phyloP scores from a whole-genome alignment of 768 basidiomycete genomes.

The Basidioascus undulatus region DNA sequence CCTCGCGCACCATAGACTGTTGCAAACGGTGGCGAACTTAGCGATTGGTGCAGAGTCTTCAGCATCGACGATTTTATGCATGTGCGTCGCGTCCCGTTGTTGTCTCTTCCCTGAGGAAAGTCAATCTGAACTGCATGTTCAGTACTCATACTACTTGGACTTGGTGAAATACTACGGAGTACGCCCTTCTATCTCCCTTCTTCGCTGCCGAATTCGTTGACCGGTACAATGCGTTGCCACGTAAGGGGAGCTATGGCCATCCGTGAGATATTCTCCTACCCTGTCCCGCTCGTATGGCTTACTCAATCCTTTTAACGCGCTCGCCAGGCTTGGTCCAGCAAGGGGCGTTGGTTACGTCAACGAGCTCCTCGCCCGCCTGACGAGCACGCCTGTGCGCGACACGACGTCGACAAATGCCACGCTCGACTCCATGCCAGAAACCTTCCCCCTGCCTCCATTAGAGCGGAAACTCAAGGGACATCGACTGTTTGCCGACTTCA shows the following conservation, averaged over 20 bases:
- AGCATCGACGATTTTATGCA: conserved; percentile 32
- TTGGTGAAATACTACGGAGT: conserved; percentile 44
- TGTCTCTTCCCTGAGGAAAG: too few species aligned
- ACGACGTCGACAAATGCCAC: conserved; percentile 53
- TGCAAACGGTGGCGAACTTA: conserved; percentile 23
- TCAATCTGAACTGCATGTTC: too few species aligned
- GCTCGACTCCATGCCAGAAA: conserved; percentile 34
- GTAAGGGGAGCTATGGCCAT: too few species aligned
- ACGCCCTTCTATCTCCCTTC: not conserved
- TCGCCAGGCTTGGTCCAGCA: conserved; percentile 44
- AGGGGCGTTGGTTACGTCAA: conserved; percentile 71
- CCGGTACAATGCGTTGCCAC: too few species aligned
- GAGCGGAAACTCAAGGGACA: conserved; percentile 20
- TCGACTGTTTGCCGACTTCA: conserved; percentile 47
- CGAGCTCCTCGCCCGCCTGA: conserved; percentile 59
- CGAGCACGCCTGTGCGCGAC: conserved; percentile 34
- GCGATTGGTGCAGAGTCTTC: conserved; percentile 52
- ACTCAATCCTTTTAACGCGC: conserved; percentile 19
- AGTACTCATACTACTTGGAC: conserved; percentile 46
- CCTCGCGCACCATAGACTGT: conserved; percentile 26
- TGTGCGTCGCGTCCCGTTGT: too few species aligned
- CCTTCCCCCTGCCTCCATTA: conserved; percentile 36
- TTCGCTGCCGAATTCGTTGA: too few species aligned
- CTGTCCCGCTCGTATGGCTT: not conserved
- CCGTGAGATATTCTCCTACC: not conserved